Base-by-base conservation (phyloP, 2,329 filamentous ascomycete genomes). In the Xylariales sp. region DNA sequence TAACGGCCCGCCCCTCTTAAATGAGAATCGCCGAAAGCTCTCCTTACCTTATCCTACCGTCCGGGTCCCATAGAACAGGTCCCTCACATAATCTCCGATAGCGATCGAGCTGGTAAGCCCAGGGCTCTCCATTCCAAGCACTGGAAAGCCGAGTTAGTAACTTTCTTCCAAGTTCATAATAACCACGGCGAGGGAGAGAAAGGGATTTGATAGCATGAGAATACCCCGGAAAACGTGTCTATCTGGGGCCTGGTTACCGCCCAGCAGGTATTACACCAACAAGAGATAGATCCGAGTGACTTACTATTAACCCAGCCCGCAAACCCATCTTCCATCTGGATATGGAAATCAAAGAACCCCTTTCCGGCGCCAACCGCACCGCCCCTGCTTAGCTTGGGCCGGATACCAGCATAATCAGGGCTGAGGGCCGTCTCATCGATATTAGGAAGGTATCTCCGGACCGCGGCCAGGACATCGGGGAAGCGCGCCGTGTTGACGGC, bases 121-220 rank as follows among this genome's bases (percentile, higher is more conserved):
- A 0, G 95, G 95, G 79, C 93, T 97, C 83, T 98, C 95, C 73
- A 97, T 97, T 0, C 94, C 95, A 73, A 98, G 77, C 72, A 98
- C 68, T 70, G 39, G 16, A 49, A 14, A 39, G 30, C 32, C 36
- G 3, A 50, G 46, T 70, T 32, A 70, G 68, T 18, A 30, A 45
- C 23, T 30, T 18, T 18, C 5, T 36, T 14, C 1, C 6, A 41
- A 32, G 3, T 32, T 5, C 10, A 52, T 23, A 10, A 14, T 6
- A 10, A 14, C 3, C 36, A 10, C 16, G 30, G 5, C 18, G 5
- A 6, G 28, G 28, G 4, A 30, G 14, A 6, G 4, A 45, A 50
- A 14, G 32, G 10, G 5, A 14, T 2, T 8, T 0, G 28, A 30
- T n/a, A 62, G 12, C 2, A n/a, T 36, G 16, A 1, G n/a, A n/a